Evolutionary conservation across 2,329 filamentous ascomycete genomes (phyloP), one percentile per base, ranked within the genome.

Genomic region (Apiospora malaysiana): DNA sequence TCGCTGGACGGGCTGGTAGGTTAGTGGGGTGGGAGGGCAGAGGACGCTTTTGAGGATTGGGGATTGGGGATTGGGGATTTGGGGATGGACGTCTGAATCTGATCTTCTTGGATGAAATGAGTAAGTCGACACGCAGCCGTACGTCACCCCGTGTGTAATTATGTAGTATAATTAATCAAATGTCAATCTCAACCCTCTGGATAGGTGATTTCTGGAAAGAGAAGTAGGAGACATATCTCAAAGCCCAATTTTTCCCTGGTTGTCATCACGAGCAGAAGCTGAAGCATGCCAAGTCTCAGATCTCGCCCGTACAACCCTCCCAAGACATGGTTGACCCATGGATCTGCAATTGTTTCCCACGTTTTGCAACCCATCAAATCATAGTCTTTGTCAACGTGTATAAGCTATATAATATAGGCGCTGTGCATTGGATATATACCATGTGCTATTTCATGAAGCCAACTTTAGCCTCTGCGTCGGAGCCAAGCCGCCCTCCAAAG

Each of bases 221-320:
- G 21, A 40, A 40, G 32, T 37, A 32, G 9, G 12, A 27, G 12
- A 27, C n/a, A 8, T 18, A 45, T 12, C 10, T 45, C 12, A 18
- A 40, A 63, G 56, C 18, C 40, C 21, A 40, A n/a, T 63, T 63
- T 18, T 6, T 40, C 56, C 56, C n/a, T 6, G 56, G 18, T 9
- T 32, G 27, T 32, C 37, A 56, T 56, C 47, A 42, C 43, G 43
- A 47, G 16, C 67, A 51, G 25, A 67, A 67, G 66, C 42, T 47
- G 66, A 67, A 67, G 66, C 42, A 67, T 47, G 66, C 42, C 66
- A 67, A 67, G 42, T 47, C 66, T 47, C 66, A 67, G 66, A 47
- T 67, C 23, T 67, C 40, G 27, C n/a, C 66, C 42, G 25, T 45
- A 45, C 66, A 10, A 37, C 45, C 66, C 66, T 40, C 56, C 65